Conservation (phyloP, 2,329 filamentous ascomycete genomes). For the Metarhizium rileyi region DNA sequence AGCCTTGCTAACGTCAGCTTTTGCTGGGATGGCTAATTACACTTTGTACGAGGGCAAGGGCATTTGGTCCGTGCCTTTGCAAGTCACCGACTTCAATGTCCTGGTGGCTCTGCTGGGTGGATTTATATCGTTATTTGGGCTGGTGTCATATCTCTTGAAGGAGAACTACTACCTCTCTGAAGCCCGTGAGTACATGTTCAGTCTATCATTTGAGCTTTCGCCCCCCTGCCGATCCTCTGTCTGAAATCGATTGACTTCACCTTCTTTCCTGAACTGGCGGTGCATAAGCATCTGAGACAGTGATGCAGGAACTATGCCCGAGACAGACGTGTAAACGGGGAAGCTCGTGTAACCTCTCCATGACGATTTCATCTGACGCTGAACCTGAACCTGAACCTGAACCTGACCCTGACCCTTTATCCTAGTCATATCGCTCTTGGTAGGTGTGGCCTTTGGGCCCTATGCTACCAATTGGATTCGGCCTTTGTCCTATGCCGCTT, state of each 20-base stretch:
- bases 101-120: conserved; percentile 71
- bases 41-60: neutral
- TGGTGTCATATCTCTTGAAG: conserved; percentile 84
- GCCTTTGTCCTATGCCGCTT: conserved; percentile 62
- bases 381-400: neutral
- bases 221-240: neutral
- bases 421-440: conserved; percentile 69
- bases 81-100: conserved; percentile 72
- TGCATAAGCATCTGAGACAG: neutral
- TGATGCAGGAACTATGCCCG: neutral
- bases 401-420: neutral
- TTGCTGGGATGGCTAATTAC: conserved; percentile 11
- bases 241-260: neutral
- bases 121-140: conserved; percentile 81
- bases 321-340: neutral
- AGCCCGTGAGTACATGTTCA: conserved; percentile 53
- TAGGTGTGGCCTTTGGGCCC: conserved; percentile 70
- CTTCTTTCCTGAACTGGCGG: neutral
- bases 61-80: conserved; percentile 34
- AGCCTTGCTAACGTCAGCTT: conserved; percentile 13
- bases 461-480: conserved; percentile 66
- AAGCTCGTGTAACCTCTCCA: neutral
- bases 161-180: conserved; percentile 88
- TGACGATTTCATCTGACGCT: neutral
- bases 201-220: neutral